A percentile compares a stretch with the other conserved stretches of the same genome.
These are phyloP conservation scores for Boeremia exigua DNA, from an alignment of 2,329 filamentous ascomycete species.

Conservation along the genomic window DNA sequence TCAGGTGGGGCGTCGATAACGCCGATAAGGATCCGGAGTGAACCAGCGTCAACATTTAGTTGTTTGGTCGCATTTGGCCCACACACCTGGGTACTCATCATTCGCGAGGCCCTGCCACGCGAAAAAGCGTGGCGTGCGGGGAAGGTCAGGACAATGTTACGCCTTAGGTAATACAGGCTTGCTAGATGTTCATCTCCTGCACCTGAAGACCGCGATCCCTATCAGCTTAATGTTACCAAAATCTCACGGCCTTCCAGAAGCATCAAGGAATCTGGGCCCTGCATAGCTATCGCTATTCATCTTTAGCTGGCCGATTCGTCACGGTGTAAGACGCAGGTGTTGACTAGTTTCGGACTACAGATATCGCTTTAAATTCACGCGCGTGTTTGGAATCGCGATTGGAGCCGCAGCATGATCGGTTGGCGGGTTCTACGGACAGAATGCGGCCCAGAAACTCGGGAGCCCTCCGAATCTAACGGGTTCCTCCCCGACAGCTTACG, in stretches of 20 bases:
- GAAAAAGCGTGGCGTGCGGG: constrained; percentile 4
- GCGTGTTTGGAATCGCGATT: neutral
- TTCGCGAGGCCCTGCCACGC: neutral
- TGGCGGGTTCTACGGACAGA: neutral
- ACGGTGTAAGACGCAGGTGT: neutral
- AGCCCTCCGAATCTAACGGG: neutral
- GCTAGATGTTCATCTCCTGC: neutral
- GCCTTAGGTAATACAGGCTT: constrained; percentile 8
- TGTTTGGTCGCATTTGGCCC: neutral
- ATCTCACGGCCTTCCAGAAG: constrained; percentile 1
- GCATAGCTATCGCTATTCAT: neutral
- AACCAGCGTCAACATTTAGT: neutral
- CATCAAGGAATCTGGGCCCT: neutral
- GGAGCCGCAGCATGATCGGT: neutral
- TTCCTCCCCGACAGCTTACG: constrained; percentile 3
- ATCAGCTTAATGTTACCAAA: neutral
- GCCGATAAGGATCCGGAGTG: constrained; percentile 3
- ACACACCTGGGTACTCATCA: neutral
- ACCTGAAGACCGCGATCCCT: neutral
- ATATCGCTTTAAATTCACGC: neutral
- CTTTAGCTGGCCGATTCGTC: neutral
- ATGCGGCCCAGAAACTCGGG: neutral
- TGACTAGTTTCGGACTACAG: neutral
- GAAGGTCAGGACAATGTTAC: constrained; percentile 1
- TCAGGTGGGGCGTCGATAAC: constrained; percentile 11